Evolutionary conservation across 148 eudicot genomes (phyloP), one percentile per base, ranked within the genome.

Genomic region (Vaccinium myrtillus): DNA sequence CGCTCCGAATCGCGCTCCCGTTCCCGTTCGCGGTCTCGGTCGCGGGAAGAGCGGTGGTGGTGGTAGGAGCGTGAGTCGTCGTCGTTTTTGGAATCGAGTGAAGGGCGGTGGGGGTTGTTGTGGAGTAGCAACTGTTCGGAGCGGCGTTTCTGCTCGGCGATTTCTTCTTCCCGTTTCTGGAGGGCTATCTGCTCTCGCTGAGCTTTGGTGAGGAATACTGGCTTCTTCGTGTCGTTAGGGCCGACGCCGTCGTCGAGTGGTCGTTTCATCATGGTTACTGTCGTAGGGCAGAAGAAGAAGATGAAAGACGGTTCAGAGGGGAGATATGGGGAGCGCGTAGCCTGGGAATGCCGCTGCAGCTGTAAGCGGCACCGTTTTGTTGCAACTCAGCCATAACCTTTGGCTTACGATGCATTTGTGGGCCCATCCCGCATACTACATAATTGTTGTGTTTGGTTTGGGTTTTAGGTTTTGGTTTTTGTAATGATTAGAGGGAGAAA

Each of bases 181-280:
- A 91, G 82, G 81, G 93, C 91, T 53, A 91, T 65, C 79, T 91
- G 86, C 87, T 91, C 91, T 71, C 92, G 86, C 50, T 90, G 88
- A 39, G 90, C 90, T 86, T 90, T 91, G 36, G 92, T 88, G 70
- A 91, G 88, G 81, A 91, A 91, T 8, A 88, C 90, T n/a, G 93
- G 93, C 83, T 90, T 91, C 73, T 82, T 67, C 54, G 12, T 50
- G 81, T 13, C 80, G 39, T 46, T 86, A 67, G 80, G 81, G 30
- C 80, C 84, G 54, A 86, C 82, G 79, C 80, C 81, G 77, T 90
- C 91, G 61, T 86, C 32, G 5, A 5, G 27, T 7, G 79, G 16
- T 49, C 48, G 55, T n/a, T 50, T 76, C 79, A 76, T 76, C 21
- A 4, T 88, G 63, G 9, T 36, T 51, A 10, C 30, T 2, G 78